Conservation (phyloP, 768 basidiomycete species). For the Scleroderma citrinum region DNA sequence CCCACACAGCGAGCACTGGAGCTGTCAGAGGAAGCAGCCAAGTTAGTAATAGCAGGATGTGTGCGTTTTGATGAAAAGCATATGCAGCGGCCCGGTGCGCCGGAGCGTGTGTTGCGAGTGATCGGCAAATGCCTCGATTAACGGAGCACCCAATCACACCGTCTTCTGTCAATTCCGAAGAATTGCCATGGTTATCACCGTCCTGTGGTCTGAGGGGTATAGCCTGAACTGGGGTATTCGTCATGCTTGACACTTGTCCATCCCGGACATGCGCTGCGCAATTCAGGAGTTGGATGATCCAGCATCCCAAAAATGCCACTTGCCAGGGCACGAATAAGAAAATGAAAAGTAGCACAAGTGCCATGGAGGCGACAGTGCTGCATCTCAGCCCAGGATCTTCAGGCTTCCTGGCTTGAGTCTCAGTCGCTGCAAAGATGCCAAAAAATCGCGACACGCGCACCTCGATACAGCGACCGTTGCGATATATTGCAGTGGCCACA, state of each 20-base stretch:
- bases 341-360: conserved; percentile 57
- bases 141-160: background rate
- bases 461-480: conserved; percentile 6
- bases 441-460: conserved; percentile 6
- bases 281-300: conserved; percentile 70
- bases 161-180: background rate
- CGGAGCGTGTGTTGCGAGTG: background rate
- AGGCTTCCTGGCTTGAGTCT: conserved; percentile 12
- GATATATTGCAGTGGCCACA: conserved; percentile 38
- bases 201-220: conserved; percentile 16
- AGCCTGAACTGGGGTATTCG: conserved; percentile 17
- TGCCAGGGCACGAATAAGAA: conserved; percentile 85
- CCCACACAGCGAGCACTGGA: conserved; percentile 84
- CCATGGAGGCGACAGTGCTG: conserved; percentile 52
- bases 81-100: conserved; percentile 8
- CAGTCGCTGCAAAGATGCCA: background rate
- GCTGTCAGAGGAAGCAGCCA: conserved; percentile 74
- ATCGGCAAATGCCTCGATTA: background rate
- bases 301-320: conserved; percentile 80
- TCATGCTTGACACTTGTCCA: conserved; percentile 15
- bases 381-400: conserved; percentile 37
- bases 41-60: conserved; percentile 70
- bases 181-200: background rate
- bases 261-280: conserved; percentile 36
- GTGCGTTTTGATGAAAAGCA: conserved; percentile 47